Evolutionary conservation across 768 basidiomycete genomes (phyloP).

Genomic region (Trametes sanguinea): DNA sequence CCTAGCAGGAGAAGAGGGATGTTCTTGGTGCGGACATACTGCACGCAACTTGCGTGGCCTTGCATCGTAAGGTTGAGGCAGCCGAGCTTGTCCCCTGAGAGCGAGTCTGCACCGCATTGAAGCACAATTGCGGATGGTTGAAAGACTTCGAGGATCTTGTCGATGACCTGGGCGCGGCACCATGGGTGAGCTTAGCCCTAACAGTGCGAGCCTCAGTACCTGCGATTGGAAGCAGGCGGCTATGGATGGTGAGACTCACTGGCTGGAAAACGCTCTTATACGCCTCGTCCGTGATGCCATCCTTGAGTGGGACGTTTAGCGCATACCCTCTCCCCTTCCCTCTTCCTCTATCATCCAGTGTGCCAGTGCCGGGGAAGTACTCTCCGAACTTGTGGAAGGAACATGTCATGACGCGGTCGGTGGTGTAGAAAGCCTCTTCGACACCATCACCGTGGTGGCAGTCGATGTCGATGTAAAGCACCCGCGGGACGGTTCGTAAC

Average conservation of each 20-base stretch:
- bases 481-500: constrained; percentile 77
- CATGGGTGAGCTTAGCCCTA: constrained; percentile 15
- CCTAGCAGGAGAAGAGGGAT: constrained; percentile 90
- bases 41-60: constrained; percentile 90
- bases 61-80: constrained; percentile 96
- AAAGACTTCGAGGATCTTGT: constrained; percentile 84
- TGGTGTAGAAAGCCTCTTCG: constrained; percentile 98
- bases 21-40: constrained; percentile 79
- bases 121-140: constrained; percentile 86
- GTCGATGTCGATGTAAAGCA: constrained; percentile 97
- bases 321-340: constrained; percentile 86
- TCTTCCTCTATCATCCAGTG: constrained; percentile 82
- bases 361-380: constrained; percentile 89
- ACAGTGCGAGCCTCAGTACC: constrained; percentile 21
- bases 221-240: background rate
- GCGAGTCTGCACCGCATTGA: constrained; percentile 95
- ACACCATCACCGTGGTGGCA: constrained; percentile 99
- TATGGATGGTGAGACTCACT: constrained; percentile 45
- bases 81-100: constrained; percentile 93
- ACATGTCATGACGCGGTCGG: constrained; percentile 95
- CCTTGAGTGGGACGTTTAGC: constrained; percentile 90
- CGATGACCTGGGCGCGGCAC: constrained; percentile 59
- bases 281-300: constrained; percentile 90
- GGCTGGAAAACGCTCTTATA: constrained; percentile 91
- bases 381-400: constrained; percentile 98